Evolutionary conservation across 108 stramenopile species (phyloP).

Genomic region (Schizochytrium sp.): DNA sequence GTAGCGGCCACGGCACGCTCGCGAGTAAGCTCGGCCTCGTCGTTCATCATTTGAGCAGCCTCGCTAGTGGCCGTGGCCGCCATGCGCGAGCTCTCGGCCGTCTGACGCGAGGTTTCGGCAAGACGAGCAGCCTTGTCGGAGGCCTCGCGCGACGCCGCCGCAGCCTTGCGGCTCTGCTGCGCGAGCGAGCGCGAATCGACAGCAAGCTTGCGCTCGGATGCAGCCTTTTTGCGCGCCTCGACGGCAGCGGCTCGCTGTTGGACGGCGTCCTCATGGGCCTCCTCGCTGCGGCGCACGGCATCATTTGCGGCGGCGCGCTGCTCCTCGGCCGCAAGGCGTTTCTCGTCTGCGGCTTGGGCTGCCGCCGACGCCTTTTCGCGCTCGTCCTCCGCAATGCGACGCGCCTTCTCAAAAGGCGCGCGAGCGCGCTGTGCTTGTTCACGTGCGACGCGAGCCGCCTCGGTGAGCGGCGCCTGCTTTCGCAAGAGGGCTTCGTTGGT

Average conservation of each 20-base stretch:
- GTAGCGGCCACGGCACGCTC: background rate
- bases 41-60: background rate
- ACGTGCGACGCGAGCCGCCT: background rate
- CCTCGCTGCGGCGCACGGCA: background rate
- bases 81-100: background rate
- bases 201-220: background rate
- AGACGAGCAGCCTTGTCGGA: background rate
- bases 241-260: background rate
- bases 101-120: background rate
- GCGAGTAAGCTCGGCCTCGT: background rate
- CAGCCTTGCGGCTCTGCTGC: background rate
- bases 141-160: background rate
- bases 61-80: background rate
- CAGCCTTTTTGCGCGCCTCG: background rate
- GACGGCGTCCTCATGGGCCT: background rate
- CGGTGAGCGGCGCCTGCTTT: background rate
- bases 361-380: background rate
- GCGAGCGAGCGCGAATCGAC: background rate
- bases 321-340: background rate
- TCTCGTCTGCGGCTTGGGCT: background rate
- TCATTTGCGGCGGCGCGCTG: background rate
- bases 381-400: background rate
- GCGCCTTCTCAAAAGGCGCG: slow-evolving; percentile 6
- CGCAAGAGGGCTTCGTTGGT: background rate
- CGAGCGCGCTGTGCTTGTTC: background rate